Evolutionary conservation across 768 basidiomycete genomes (phyloP).

Genomic region (Amanita rimosa): DNA sequence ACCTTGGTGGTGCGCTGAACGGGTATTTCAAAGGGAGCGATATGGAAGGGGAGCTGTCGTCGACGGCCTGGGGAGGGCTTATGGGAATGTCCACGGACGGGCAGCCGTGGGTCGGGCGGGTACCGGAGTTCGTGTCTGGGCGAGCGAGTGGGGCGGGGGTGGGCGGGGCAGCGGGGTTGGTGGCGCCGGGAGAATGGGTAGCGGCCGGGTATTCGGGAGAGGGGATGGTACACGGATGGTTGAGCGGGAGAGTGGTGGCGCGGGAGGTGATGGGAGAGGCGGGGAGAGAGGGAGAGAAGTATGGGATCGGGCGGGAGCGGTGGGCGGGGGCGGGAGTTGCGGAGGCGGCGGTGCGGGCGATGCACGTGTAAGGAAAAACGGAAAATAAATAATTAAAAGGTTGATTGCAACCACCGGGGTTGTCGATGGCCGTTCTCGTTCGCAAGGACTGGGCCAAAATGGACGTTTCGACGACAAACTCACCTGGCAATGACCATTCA

Average conservation of each 20-base stretch:
- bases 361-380: background rate
- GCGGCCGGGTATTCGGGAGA: conserved; percentile 63
- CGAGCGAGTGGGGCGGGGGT: conserved; percentile 14
- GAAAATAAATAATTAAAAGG: conserved; percentile 16
- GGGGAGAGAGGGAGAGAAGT: conserved; percentile 36
- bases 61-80: conserved; percentile 12
- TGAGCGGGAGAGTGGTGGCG: conserved; percentile 47
- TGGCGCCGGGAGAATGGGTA: conserved; percentile 56
- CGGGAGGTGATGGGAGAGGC: conserved; percentile 19
- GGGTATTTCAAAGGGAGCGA: conserved; percentile 36
- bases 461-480: conserved; percentile 31
- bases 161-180: conserved; percentile 8
- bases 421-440: conserved; percentile 70
- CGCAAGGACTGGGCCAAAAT: conserved; percentile 58
- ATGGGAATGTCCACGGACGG: conserved; percentile 50
- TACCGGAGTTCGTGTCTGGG: conserved; percentile 38
- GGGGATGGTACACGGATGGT: conserved; percentile 65
- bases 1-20: conserved; percentile 30
- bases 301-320: conserved; percentile 35
- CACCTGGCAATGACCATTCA: conserved; percentile 41
- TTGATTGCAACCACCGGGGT: conserved; percentile 21
- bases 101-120: conserved; percentile 60
- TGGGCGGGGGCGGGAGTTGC: conserved; percentile 34
- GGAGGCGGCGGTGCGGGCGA: conserved; percentile 14
- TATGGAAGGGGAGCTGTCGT: conserved; percentile 55